Evolutionary conservation across 345 rosid species (phyloP).

Genomic region (Nasturtium officinale): DNA sequence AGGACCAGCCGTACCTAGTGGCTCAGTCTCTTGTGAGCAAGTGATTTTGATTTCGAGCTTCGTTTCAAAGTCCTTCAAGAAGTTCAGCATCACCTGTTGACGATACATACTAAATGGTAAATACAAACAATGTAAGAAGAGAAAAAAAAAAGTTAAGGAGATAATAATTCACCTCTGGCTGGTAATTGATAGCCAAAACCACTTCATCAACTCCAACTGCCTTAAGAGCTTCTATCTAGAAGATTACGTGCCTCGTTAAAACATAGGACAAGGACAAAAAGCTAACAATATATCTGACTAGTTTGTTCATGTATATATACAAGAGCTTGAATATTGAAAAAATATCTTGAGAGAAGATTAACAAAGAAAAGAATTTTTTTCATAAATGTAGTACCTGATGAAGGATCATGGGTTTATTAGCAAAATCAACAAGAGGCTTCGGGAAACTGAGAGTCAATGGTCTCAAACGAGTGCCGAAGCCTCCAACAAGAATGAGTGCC

Average conservation of each 20-base stretch:
- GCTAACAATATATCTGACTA: neutral
- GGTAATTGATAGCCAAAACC: constrained; percentile 95
- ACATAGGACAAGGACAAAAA: neutral
- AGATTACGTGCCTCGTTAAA: neutral
- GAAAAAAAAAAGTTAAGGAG: neutral
- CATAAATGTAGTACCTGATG: constrained; percentile 68
- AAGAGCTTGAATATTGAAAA: too few species aligned
- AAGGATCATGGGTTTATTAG: constrained; percentile 98
- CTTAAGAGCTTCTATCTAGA: constrained; percentile 95
- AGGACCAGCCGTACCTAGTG: constrained; percentile 99
- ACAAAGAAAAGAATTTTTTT: too few species aligned
- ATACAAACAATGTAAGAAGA: constrained; percentile 16
- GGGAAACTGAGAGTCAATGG: constrained; percentile 98
- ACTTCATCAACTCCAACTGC: constrained; percentile 95
- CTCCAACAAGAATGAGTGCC: constrained; percentile 99
- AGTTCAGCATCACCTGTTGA: constrained; percentile 85
- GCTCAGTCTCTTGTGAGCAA: constrained; percentile 99
- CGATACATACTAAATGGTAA: neutral
- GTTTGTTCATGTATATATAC: neutral
- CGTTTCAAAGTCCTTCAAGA: constrained; percentile 86
- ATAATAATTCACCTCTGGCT: constrained; percentile 70
- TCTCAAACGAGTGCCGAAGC: constrained; percentile 96
- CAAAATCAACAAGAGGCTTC: constrained; percentile 97
- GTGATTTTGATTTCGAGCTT: constrained; percentile 89
- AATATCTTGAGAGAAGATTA: neutral